Evolutionary conservation across 2,329 filamentous ascomycete genomes (phyloP).

Genomic region (Penicillium sp.): DNA sequence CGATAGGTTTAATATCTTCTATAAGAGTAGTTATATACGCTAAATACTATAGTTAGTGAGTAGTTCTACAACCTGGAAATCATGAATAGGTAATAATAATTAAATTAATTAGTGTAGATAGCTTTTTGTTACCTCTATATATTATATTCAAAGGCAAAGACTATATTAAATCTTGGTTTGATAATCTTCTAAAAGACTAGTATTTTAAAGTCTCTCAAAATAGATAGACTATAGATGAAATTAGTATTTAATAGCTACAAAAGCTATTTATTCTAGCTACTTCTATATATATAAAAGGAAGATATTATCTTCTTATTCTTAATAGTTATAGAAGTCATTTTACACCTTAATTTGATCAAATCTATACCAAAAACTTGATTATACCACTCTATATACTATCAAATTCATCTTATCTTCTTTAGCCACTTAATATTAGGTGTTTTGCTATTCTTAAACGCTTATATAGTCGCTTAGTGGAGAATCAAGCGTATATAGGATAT

Average conservation of each 20-base stretch:
- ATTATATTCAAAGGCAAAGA: slow-evolving; percentile 4
- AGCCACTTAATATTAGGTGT: no score
- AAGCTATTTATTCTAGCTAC: slow-evolving; percentile 1
- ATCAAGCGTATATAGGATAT: background rate
- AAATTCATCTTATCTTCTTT: no score
- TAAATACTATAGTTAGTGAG: background rate
- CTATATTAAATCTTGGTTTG: background rate
- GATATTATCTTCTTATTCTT: background rate
- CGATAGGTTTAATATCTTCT: no score
- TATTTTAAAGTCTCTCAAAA: background rate
- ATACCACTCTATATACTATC: no score
- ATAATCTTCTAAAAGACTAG: background rate
- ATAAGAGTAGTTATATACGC: no score
- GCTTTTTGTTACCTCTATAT: no score
- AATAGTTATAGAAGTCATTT: slow-evolving; percentile 6
- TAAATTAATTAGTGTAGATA: background rate
- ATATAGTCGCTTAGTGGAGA: slow-evolving; percentile 6
- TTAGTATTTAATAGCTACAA: no score
- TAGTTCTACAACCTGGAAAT: slow-evolving; percentile 1
- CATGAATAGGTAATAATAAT: no score
- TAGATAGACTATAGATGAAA: background rate
- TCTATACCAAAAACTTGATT: no score
- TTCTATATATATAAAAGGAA: background rate
- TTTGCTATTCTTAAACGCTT: slow-evolving; percentile 9
- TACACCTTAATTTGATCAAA: no score